Percentiles rank a stretch among this genome's conserved stretches.
These are phyloP conservation scores for Fomitopsis pinicola DNA, from an alignment of 1,284 basidiomycete genomes.

Conservation along the genomic window DNA sequence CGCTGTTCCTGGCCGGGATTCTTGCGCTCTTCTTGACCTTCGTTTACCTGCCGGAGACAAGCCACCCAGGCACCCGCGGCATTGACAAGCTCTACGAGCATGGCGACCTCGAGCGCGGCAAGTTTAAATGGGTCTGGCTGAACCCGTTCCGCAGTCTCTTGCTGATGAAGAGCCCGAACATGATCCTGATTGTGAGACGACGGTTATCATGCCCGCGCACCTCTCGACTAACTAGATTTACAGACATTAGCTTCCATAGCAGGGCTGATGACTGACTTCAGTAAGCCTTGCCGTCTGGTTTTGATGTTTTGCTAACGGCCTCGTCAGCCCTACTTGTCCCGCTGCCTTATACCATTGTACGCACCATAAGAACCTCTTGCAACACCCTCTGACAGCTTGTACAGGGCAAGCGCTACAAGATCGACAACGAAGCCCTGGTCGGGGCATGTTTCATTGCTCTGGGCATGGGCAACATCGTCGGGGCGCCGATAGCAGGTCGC, in stretches of 20 bases:
- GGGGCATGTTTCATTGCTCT: conserved; percentile 58
- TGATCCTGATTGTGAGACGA: conserved; percentile 43
- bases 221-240: not conserved
- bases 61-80: conserved; percentile 37
- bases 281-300: conserved; percentile 25
- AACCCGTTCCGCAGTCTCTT: conserved; percentile 56
- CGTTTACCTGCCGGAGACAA: conserved; percentile 58
- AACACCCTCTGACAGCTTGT: no score
- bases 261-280: conserved; percentile 40
- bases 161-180: conserved; percentile 55
- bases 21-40: conserved; percentile 43
- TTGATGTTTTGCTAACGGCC: not conserved
- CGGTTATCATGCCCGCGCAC: no score
- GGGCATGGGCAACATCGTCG: conserved; percentile 60
- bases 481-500: conserved; percentile 47
- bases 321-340: conserved; percentile 34
- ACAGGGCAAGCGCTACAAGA: conserved; percentile 54
- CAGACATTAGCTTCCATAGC: conserved; percentile 38
- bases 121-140: conserved; percentile 39
- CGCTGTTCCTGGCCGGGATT: conserved; percentile 43
- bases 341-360: conserved; percentile 37
- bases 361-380: not conserved
- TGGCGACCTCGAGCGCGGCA: conserved; percentile 7
- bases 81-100: conserved; percentile 26
- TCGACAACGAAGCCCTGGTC: conserved; percentile 53